Conservation (phyloP, 78 protist species). For the Dictyostelium brefeldianum region DNA sequence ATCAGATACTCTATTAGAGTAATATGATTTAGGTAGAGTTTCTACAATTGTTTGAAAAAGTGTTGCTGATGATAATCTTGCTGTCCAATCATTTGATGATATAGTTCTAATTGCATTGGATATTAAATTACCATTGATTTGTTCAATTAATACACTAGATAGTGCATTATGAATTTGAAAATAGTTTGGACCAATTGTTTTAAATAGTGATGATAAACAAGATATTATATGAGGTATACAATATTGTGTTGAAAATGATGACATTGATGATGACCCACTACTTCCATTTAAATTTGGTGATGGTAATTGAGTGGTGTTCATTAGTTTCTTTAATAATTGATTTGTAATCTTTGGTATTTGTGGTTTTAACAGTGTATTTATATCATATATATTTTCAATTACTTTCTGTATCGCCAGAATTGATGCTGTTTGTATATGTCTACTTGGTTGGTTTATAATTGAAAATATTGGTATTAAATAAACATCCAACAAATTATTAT, state of each 20-base stretch:
- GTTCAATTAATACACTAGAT: neutral
- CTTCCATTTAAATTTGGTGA: neutral
- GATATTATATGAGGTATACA: constrained; percentile 6
- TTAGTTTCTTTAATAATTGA: neutral
- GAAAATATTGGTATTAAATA: neutral
- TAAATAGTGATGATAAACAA: neutral
- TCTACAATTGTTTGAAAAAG: constrained; percentile 5
- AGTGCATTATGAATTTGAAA: neutral
- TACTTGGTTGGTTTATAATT: constrained; percentile 12
- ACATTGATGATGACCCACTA: neutral
- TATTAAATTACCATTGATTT: neutral
- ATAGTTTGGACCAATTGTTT: neutral
- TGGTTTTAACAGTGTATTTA: neutral
- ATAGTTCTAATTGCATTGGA: neutral
- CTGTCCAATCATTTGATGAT: constrained; percentile 9
- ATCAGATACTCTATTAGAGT: neutral
- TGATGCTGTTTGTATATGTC: constrained; percentile 14
- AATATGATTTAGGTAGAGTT: constrained; percentile 7
- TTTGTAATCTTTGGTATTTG: neutral
- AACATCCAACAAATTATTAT: neutral
- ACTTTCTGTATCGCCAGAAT: constrained; percentile 7
- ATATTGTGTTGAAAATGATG: constrained; percentile 6
- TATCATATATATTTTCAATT: constrained; percentile 21
- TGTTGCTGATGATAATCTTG: neutral
- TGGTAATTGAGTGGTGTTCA: neutral